These are phyloP conservation scores for Exophiala alcalophila DNA, from an alignment of 2,329 filamentous ascomycete genomes.

Conservation along the genomic window DNA sequence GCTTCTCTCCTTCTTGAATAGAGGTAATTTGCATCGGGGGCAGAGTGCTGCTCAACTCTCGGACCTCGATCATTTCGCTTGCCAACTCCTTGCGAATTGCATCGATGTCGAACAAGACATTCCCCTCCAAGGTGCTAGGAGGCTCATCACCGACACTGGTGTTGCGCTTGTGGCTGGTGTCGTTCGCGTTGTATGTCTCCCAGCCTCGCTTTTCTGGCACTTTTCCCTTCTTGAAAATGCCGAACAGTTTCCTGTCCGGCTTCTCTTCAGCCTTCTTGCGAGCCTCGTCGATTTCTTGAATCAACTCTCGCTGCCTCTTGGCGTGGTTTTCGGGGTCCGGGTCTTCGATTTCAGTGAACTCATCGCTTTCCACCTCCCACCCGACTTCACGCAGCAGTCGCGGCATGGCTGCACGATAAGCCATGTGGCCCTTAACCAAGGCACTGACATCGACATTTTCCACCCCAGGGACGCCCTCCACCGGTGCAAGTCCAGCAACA, in stretches of 20 bases:
- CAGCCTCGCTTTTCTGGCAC: constrained; percentile 73
- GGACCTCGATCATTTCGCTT: constrained; percentile 66
- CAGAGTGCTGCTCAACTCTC: constrained; percentile 81
- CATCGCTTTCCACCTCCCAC: constrained; percentile 87
- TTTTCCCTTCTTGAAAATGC: constrained; percentile 77
- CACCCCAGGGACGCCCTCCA: constrained; percentile 72
- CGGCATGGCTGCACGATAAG: constrained; percentile 91
- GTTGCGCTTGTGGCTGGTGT: constrained; percentile 11
- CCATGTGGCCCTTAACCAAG: constrained; percentile 88
- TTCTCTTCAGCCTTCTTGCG: constrained; percentile 81
- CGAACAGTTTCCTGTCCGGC: constrained; percentile 67
- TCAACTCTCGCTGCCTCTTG: constrained; percentile 83
- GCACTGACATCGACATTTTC: constrained; percentile 90
- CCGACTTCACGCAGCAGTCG: constrained; percentile 80
- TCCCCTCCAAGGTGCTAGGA: constrained; percentile 46
- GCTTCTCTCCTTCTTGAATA: constrained; percentile 28
- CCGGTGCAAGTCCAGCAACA: constrained; percentile 75
- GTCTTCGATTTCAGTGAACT: constrained; percentile 95
- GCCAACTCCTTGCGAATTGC: constrained; percentile 85
- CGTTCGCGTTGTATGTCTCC: constrained; percentile 81
- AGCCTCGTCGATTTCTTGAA: constrained; percentile 94
- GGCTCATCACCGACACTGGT: constrained; percentile 25
- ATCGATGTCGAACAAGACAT: constrained; percentile 89
- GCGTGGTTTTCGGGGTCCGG: constrained; percentile 92
- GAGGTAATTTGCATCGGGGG: constrained; percentile 76